Percentiles rank a stretch among this genome's conserved stretches.
These are phyloP conservation scores for Suillus plorans DNA, from an alignment of 768 basidiomycete genomes.

Conservation along the genomic window DNA sequence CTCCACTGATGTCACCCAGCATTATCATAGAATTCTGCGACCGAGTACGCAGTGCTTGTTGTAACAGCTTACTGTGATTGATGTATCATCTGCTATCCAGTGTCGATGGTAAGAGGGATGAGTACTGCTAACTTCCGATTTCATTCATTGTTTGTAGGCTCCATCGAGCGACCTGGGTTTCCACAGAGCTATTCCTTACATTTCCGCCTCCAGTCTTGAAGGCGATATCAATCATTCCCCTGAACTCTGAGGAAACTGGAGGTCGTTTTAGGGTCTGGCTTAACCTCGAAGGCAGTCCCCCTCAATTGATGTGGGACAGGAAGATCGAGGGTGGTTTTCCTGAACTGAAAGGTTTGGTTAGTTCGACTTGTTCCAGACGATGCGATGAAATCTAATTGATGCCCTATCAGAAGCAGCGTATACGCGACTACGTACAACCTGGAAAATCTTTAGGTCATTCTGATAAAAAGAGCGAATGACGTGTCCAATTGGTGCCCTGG, in stretches of 20 bases:
- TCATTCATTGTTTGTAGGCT: conserved; percentile 52
- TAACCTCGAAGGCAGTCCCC: conserved; percentile 33
- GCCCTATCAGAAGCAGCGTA: conserved; percentile 73
- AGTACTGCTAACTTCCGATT: neutral
- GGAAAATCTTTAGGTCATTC: conserved; percentile 86
- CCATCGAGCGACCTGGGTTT: conserved; percentile 91
- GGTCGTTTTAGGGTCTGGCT: conserved; percentile 94
- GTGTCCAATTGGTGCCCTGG: neutral
- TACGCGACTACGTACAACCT: conserved; percentile 82
- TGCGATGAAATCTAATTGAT: conserved; percentile 9
- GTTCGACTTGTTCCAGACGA: conserved; percentile 22
- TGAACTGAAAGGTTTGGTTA: conserved; percentile 79
- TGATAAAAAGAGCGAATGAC: conserved; percentile 48
- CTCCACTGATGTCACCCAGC: conserved; percentile 45
- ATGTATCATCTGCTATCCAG: conserved; percentile 33
- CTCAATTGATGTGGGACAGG: conserved; percentile 79
- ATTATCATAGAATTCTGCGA: conserved; percentile 94
- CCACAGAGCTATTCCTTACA: conserved; percentile 88
- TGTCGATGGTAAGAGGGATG: conserved; percentile 72
- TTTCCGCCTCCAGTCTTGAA: conserved; percentile 78
- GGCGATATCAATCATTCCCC: conserved; percentile 70
- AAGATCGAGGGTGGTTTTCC: conserved; percentile 92
- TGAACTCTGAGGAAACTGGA: conserved; percentile 77
- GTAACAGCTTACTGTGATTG: conserved; percentile 1
- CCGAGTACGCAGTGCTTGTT: conserved; percentile 50